Percentiles rank a stretch among this genome's conserved stretches.
These are phyloP conservation scores for Rhamnella rubrinervis DNA, from an alignment of 331 rosid genomes.

Conservation along the genomic window DNA sequence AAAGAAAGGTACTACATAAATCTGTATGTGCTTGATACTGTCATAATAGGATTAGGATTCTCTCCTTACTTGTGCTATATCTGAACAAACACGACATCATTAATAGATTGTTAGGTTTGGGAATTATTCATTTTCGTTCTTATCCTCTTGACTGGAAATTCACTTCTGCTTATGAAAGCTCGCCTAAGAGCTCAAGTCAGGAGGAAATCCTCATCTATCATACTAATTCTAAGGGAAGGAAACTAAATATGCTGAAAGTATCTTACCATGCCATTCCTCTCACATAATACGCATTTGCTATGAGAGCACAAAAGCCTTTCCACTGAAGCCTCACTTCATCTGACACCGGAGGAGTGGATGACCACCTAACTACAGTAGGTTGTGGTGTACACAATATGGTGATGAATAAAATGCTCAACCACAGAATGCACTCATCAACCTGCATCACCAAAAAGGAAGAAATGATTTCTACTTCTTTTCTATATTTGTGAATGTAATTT, in stretches of 20 bases:
- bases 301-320: conserved; percentile 97
- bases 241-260: conserved; percentile 7
- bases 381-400: conserved; percentile 95
- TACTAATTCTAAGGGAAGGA: neutral
- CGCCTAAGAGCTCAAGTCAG: no score
- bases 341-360: conserved; percentile 76
- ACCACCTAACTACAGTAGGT: conserved; percentile 70
- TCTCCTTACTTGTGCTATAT: no score
- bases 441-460: conserved; percentile 32
- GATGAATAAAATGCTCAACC: conserved; percentile 91
- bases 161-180: no score
- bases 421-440: conserved; percentile 90
- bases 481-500: conserved; percentile 1
- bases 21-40: no score
- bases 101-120: no score
- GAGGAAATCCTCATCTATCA: neutral
- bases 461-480: conserved; percentile 1
- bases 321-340: conserved; percentile 88
- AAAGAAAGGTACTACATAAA: no score
- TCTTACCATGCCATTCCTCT: conserved; percentile 99
- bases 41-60: no score
- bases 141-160: no score
- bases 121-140: no score
- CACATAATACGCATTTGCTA: conserved; percentile 87
- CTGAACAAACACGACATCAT: no score